Conservation (phyloP, 2,329 filamentous ascomycete species). For the Aquanectria penicillioides region DNA sequence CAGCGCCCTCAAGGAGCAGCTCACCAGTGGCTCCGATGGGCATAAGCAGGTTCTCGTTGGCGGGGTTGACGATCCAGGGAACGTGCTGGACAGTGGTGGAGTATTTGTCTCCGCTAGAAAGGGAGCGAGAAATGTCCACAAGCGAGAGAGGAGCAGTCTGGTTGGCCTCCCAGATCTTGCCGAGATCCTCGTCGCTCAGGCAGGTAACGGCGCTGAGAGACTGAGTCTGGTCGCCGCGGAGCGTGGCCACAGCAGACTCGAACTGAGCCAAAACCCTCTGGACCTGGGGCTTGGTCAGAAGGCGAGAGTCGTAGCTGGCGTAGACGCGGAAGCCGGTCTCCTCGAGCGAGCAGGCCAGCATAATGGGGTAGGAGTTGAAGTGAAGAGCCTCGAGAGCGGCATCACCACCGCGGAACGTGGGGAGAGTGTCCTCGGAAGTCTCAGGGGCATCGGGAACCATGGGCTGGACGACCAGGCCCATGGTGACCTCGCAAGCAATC, state of each 20-base stretch:
- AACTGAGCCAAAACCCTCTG: conserved; percentile 63
- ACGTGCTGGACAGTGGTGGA: conserved; percentile 30
- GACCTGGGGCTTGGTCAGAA: conserved; percentile 61
- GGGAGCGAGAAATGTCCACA: conserved; percentile 21
- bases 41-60: conserved; percentile 37
- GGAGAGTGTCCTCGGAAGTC: conserved; percentile 40
- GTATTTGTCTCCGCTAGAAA: conserved; percentile 36
- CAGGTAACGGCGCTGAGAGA: conserved; percentile 49
- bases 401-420: conserved; percentile 61
- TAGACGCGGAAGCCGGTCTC: conserved; percentile 63
- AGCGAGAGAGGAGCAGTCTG: conserved; percentile 32
- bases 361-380: conserved; percentile 68
- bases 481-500: conserved; percentile 64
- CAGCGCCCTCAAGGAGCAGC: conserved; percentile 49
- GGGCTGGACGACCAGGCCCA: conserved; percentile 59
- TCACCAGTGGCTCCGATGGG: conserved; percentile 48
- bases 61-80: conserved; percentile 44
- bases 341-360: conserved; percentile 69
- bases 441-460: conserved; percentile 45
- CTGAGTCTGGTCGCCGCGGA: conserved; percentile 51
- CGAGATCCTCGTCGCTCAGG: conserved; percentile 48
- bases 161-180: conserved; percentile 46
- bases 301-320: conserved; percentile 70
- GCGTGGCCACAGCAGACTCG: conserved; percentile 57
- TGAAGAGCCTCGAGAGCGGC: conserved; percentile 67